These are phyloP conservation scores for Globisporangium cystogenes DNA, from an alignment of 352 stramenopile species.

Conservation along the genomic window DNA sequence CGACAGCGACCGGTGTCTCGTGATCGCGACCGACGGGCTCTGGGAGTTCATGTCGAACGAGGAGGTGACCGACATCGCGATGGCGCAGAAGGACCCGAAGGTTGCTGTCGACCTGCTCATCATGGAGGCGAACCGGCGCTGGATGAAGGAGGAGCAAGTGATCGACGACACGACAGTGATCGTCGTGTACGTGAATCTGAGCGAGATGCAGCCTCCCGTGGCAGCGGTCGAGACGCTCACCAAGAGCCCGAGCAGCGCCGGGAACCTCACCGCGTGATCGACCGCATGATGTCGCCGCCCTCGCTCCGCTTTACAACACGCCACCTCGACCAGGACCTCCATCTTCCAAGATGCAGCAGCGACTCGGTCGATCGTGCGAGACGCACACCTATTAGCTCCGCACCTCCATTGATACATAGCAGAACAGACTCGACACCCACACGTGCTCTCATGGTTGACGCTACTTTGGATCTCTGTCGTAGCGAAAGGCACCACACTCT, in stretches of 20 bases:
- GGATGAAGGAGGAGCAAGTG: constrained; percentile 99
- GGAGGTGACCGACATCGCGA: constrained; percentile 89
- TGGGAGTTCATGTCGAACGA: constrained; percentile 99
- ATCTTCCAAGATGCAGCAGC: too few relatives aligned
- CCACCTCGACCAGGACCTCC: too few relatives aligned
- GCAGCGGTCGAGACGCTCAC: constrained; percentile 4
- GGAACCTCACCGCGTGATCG: background rate
- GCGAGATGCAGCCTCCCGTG: constrained; percentile 22
- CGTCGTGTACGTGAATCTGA: constrained; percentile 92
- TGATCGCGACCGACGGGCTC: constrained; percentile 97
- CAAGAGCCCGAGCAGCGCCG: background rate
- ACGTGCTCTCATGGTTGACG: too few relatives aligned
- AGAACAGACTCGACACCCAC: too few relatives aligned
- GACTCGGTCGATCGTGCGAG: too few relatives aligned
- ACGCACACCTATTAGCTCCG: too few relatives aligned
- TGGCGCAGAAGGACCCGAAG: constrained; percentile 73
- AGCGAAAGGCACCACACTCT: too few relatives aligned
- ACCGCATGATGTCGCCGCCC: too few relatives aligned
- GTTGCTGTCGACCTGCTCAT: constrained; percentile 91
- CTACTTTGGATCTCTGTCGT: too few relatives aligned
- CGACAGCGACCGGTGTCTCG: constrained; percentile 90
- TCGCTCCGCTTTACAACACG: too few relatives aligned
- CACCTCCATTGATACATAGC: too few relatives aligned
- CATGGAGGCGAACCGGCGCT: constrained; percentile 93
- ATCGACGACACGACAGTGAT: constrained; percentile 99